These are phyloP conservation scores for Hypholoma sublateritium DNA, from an alignment of 768 basidiomycete species.

Conservation along the genomic window DNA sequence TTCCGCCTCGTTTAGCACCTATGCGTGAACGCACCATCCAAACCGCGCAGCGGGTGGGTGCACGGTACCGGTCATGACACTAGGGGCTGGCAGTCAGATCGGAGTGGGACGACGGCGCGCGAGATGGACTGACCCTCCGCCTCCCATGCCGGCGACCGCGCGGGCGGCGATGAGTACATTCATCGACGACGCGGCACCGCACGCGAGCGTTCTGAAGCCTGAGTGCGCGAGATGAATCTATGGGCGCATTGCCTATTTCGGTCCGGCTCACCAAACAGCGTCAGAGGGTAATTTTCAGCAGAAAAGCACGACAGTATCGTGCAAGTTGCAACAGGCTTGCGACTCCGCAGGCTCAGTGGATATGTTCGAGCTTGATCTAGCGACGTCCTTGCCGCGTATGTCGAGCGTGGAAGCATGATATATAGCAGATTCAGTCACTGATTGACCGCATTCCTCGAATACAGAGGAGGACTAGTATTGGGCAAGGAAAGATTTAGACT, in stretches of 20 bases:
- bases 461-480: no score
- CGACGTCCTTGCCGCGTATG: no score
- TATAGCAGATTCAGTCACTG: no score
- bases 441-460: no score
- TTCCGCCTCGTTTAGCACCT: conserved; percentile 1
- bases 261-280: conserved; percentile 67
- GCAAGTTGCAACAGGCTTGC: no score
- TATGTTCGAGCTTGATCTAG: no score
- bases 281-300: no score
- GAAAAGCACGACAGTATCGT: no score
- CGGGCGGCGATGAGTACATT: conserved; percentile 75
- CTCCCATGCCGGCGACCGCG: conserved; percentile 88
- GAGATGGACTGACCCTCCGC: conserved; percentile 70
- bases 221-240: conserved; percentile 15
- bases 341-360: no score
- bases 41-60: conserved; percentile 31
- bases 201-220: conserved; percentile 84
- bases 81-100: conserved; percentile 30
- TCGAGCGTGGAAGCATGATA: no score
- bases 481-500: no score
- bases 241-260: conserved; percentile 2
- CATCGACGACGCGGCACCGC: conserved; percentile 89
- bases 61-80: conserved; percentile 78
- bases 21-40: conserved; percentile 66
- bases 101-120: conserved; percentile 9